Evolutionary conservation across 106 monocot species (phyloP).

Genomic region (Amphibolis antarctica): DNA sequence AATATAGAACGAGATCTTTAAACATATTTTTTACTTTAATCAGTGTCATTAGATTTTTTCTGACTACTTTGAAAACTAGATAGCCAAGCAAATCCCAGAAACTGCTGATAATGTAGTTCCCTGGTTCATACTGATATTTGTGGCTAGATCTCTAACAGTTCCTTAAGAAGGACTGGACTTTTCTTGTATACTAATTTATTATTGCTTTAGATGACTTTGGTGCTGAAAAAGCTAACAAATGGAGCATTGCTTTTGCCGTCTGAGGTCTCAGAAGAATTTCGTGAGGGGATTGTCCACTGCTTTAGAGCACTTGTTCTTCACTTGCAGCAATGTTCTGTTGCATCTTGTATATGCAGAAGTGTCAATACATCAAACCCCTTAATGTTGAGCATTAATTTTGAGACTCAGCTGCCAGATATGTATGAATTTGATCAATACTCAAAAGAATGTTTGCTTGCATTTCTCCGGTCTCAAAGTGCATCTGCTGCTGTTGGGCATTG

Average conservation of each 20-base stretch:
- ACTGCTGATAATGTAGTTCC: no score
- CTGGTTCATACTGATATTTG: no score
- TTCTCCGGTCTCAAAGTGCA: constrained; percentile 78
- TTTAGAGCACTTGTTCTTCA: constrained; percentile 58
- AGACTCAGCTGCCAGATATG: constrained; percentile 3
- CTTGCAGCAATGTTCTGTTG: constrained; percentile 41
- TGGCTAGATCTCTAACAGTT: no score
- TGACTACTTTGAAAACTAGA: no score
- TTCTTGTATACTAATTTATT: not conserved
- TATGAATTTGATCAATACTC: constrained; percentile 15
- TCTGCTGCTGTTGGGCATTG: constrained; percentile 93
- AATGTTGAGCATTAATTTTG: constrained; percentile 4
- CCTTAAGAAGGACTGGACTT: no score
- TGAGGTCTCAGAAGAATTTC: constrained; percentile 77
- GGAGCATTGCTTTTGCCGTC: constrained; percentile 81
- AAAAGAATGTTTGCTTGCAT: constrained; percentile 66
- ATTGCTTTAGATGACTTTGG: constrained; percentile 55
- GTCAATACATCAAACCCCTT: constrained; percentile 7
- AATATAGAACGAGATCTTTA: no score
- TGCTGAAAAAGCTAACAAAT: constrained; percentile 70
- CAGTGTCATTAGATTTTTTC: no score
- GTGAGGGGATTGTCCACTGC: constrained; percentile 60
- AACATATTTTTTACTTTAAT: no score
- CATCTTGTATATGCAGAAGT: constrained; percentile 51
- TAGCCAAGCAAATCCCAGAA: no score